Percentiles rank a stretch among this genome's conserved stretches.
These are phyloP conservation scores for Cordyceps pruinosa DNA, from an alignment of 2,329 filamentous ascomycete species.

Conservation along the genomic window DNA sequence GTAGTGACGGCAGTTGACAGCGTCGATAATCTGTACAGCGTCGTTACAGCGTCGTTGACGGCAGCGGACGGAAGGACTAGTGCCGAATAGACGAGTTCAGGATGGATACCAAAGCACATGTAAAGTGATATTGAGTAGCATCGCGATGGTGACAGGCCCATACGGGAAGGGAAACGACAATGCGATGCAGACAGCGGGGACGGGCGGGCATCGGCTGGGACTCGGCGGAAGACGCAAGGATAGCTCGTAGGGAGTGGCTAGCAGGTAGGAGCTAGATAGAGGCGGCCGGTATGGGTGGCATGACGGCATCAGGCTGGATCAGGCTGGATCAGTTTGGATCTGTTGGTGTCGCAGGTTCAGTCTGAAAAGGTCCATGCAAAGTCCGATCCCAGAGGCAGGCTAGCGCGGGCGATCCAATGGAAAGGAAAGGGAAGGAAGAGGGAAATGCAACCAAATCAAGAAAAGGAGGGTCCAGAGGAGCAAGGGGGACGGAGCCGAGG, in stretches of 20 bases:
- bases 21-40: too few relatives aligned
- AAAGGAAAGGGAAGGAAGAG: background rate
- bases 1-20: too few relatives aligned
- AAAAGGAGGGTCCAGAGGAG: too few relatives aligned
- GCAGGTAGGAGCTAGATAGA: background rate
- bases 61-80: background rate
- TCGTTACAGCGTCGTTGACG: too few relatives aligned
- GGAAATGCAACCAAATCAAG: too few relatives aligned
- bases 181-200: background rate
- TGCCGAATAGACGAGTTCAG: background rate
- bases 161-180: background rate
- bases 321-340: background rate
- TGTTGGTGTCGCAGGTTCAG: slow-evolving; percentile 2
- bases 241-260: background rate
- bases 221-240: background rate
- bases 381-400: background rate
- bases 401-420: background rate
- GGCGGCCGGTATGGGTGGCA: background rate
- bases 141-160: background rate
- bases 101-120: background rate
- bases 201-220: background rate
- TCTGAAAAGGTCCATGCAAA: background rate
- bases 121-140: background rate
- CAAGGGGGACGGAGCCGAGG: too few relatives aligned
- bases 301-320: background rate